Conservation (phyloP, 140 eudicot species). For the Anethum foeniculum region DNA sequence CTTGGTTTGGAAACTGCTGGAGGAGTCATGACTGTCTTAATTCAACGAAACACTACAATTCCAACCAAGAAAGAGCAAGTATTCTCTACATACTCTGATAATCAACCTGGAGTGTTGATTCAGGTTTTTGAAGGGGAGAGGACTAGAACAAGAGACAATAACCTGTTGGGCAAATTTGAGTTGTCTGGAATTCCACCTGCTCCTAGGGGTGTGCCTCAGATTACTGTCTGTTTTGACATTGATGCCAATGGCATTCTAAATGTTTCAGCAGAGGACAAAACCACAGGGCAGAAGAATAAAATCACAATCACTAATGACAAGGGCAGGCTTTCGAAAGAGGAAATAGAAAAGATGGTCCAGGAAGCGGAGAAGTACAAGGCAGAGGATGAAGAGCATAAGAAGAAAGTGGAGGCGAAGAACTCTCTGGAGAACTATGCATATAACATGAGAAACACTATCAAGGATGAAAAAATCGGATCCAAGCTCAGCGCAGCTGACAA, state of each 20-base stretch:
- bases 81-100: conserved; percentile 45
- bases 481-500: conserved; percentile 46
- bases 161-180: conserved; percentile 55
- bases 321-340: conserved; percentile 55
- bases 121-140: conserved; percentile 61
- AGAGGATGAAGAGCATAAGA: conserved; percentile 61
- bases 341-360: conserved; percentile 59
- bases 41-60: conserved; percentile 48
- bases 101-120: conserved; percentile 48
- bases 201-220: conserved; percentile 56
- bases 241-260: conserved; percentile 54
- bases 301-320: conserved; percentile 60
- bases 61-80: conserved; percentile 52
- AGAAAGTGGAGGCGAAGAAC: conserved; percentile 61
- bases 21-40: conserved; percentile 55
- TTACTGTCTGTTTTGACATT: conserved; percentile 53
- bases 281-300: conserved; percentile 62
- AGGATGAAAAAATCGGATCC: conserved; percentile 58
- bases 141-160: conserved; percentile 55
- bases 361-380: conserved; percentile 66
- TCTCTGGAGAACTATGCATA: conserved; percentile 52
- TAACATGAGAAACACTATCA: conserved; percentile 59
- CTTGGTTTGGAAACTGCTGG: conserved; percentile 61
- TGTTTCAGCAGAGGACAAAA: conserved; percentile 59
- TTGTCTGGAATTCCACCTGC: conserved; percentile 56